phyloP scores from a whole-genome alignment of 2,329 filamentous ascomycete genomes.

The Pseudogymnoascus sp. region DNA sequence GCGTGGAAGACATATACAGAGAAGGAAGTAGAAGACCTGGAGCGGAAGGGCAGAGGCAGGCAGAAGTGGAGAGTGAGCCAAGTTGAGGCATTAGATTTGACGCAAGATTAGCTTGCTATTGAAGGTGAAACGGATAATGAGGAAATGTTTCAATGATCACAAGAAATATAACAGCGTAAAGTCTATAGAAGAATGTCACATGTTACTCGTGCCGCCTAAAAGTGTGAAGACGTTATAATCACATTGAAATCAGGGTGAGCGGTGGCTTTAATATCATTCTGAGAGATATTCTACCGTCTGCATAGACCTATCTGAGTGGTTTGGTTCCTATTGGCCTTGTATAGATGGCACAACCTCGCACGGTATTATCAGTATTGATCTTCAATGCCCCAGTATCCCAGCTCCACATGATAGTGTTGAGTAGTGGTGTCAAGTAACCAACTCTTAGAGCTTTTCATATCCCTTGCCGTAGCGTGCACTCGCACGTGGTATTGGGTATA shows the following conservation, averaged over 20 bases:
- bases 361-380: background rate
- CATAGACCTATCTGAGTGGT: background rate
- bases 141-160: background rate
- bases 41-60: background rate
- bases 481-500: background rate
- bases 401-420: background rate
- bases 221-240: background rate
- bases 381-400: background rate
- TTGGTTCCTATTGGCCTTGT: constrained; percentile 1
- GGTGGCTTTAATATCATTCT: background rate
- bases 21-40: constrained; percentile 11
- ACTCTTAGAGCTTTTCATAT: background rate
- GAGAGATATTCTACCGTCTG: background rate
- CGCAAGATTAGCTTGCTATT: background rate
- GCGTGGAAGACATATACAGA: constrained; percentile 26
- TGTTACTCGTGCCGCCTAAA: background rate
- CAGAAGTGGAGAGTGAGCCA: constrained; percentile 19
- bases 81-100: constrained; percentile 23
- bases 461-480: background rate
- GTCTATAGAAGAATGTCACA: background rate
- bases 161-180: background rate
- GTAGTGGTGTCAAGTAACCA: constrained; percentile 1
- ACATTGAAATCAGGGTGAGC: background rate
- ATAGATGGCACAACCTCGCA: constrained; percentile 1
- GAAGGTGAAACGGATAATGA: background rate